phyloP scores from a whole-genome alignment of 345 rosid species.

The Salix arbutifolia region DNA sequence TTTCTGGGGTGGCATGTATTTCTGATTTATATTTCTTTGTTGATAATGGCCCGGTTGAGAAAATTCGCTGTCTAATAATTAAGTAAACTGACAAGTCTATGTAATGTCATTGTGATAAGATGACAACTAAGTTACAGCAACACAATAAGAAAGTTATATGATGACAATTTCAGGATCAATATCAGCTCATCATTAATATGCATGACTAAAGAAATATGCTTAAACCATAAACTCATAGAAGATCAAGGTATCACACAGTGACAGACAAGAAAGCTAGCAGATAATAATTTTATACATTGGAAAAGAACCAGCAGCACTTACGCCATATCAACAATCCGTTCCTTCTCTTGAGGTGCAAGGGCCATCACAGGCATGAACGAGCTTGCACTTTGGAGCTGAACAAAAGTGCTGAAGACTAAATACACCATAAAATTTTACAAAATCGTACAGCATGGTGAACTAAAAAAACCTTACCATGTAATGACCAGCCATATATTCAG shows the following conservation, averaged over 20 bases:
- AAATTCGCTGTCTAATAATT: no score
- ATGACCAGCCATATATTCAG: constrained; percentile 94
- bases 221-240: neutral
- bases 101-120: no score
- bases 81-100: no score
- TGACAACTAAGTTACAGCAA: no score
- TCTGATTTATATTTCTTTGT: no score
- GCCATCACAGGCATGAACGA: constrained; percentile 98
- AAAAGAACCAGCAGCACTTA: constrained; percentile 37
- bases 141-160: no score
- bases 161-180: no score
- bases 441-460: neutral
- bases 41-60: no score
- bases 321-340: constrained; percentile 91
- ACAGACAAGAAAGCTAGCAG: neutral
- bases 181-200: no score
- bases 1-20: no score
- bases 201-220: no score
- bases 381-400: constrained; percentile 92
- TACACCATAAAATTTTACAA: constrained; percentile 3
- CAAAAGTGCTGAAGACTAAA: constrained; percentile 8
- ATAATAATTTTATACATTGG: neutral
- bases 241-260: neutral
- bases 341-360: constrained; percentile 95
- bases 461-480: constrained; percentile 56